Evolutionary conservation across 225 moss, liverwort and hornwort species (phyloP), one percentile per base, ranked within the genome.

Genomic region (Ulota crispa): DNA sequence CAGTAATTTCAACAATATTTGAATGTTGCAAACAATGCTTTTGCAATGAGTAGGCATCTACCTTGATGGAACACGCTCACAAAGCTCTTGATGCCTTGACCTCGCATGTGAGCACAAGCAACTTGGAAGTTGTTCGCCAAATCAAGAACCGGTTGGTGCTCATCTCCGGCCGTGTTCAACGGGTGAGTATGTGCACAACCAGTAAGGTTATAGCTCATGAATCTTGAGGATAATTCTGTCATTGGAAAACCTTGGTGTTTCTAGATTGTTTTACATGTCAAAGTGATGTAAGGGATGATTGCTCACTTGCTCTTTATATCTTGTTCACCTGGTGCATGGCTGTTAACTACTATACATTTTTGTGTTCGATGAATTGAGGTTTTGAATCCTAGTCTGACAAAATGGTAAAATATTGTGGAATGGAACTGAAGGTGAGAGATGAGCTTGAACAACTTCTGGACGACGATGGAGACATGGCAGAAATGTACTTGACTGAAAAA

Each of bases 401-500:
- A 24, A 50, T 50, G 50, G 50, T 7, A 14, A 27, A 75, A 34
- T 3, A 15, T 7, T 47, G 19, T 11, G 24, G 50, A 65, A 43
- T 53, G 56, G 21, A 47, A 61, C 32, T 68, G 65, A 66, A 92
- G 92, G 86, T 92, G 68, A 78, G 83, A 72, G 87, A 86, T 64
- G 89, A 92, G 77, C 83, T 92, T 57, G 92, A 92, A 53, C 87
- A 90, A 1, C 87, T 90, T 18, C 73, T 92, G 52, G 88, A 92
- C 32, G 89, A 92, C 45, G 82, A 92, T 78, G 87, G 83, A 47
- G 92, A 92, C 85, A 90, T 92, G 92, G 89, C 88, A 19, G 83
- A 89, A 78, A 88, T 92, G 90, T 92, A 90, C 83, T 67, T 90
- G 80, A 86, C 84, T 0, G 68, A 85, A 39, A 92, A 92, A 78